phyloP scores from a whole-genome alignment of 176 grass and related monocot species.

The Aegilops speltoides region DNA sequence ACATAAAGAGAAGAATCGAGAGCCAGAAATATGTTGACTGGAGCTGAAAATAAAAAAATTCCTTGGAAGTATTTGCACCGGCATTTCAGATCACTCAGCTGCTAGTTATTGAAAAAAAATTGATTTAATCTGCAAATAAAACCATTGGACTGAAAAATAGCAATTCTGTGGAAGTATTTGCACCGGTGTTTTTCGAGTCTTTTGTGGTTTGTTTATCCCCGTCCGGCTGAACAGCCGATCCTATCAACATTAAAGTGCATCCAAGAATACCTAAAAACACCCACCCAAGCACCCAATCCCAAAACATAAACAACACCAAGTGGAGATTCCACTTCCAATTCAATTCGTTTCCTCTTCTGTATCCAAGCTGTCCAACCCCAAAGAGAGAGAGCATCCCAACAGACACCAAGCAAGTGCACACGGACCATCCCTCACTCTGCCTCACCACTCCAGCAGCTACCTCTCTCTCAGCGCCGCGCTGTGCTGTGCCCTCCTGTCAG shows the following conservation, averaged over 20 bases:
- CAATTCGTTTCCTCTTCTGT: background rate
- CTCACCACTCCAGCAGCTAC: background rate
- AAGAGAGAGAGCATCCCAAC: background rate
- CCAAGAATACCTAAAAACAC: background rate
- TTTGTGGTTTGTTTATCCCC: background rate
- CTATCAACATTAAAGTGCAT: background rate
- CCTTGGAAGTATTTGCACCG: too few relatives aligned
- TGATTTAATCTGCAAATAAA: too few relatives aligned
- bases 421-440: background rate
- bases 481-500: constrained; percentile 28
- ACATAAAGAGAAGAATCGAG: too few relatives aligned
- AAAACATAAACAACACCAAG: background rate
- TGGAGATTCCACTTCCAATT: constrained; percentile 26
- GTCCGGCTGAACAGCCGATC: background rate
- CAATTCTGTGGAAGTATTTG: background rate
- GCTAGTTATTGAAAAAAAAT: too few relatives aligned
- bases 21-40: too few relatives aligned
- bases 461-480: background rate
- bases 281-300: background rate
- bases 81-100: too few relatives aligned
- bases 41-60: too few relatives aligned
- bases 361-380: constrained; percentile 44
- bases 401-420: constrained; percentile 20
- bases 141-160: too few relatives aligned
- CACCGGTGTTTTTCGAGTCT: background rate